Evolutionary conservation across 192 early-diverging fungal species (phyloP).

Genomic region (Gryganskiella cystojenkinii): DNA sequence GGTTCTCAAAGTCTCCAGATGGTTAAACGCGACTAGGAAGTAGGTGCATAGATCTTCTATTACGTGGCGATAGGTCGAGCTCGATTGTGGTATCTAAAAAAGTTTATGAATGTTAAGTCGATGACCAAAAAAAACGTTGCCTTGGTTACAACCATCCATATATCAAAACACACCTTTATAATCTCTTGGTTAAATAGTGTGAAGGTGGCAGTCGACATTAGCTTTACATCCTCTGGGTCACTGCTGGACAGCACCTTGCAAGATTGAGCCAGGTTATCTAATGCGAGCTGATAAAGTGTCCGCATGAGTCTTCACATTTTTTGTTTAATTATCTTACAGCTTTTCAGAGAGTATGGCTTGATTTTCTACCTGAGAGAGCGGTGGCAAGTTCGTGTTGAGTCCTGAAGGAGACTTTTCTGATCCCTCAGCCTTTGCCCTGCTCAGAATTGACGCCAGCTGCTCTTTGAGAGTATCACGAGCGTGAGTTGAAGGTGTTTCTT

Average conservation of each 20-base stretch:
- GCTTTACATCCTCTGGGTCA: slow-evolving; percentile 6
- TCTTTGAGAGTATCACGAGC: no score
- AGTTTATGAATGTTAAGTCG: no score
- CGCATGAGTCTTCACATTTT: neutral
- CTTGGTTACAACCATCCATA: no score
- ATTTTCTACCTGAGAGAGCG: no score
- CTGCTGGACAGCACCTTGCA: slow-evolving; percentile 2
- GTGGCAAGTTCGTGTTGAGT: no score
- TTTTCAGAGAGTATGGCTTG: neutral
- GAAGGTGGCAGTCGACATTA: slow-evolving; percentile 25
- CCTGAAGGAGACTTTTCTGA: no score
- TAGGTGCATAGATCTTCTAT: slow-evolving; percentile 14
- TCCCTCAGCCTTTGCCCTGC: no score
- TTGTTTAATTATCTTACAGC: neutral
- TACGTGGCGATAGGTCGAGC: neutral
- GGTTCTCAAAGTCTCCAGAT: neutral
- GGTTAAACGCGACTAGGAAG: slow-evolving; percentile 14
- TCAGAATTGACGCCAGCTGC: no score
- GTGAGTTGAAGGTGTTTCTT: no score
- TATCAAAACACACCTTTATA: slow-evolving; percentile 46
- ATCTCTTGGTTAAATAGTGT: slow-evolving; percentile 29
- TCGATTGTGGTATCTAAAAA: neutral
- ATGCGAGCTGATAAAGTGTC: slow-evolving; percentile 4
- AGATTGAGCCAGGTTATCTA: slow-evolving; percentile 17
- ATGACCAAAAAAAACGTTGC: no score